A percentile compares a stretch with the other conserved stretches of the same genome.
Evolutionary conservation across 495 filamentous ascomycete genomes (phyloP).

Genomic region (Choiromyces venosus): DNA sequence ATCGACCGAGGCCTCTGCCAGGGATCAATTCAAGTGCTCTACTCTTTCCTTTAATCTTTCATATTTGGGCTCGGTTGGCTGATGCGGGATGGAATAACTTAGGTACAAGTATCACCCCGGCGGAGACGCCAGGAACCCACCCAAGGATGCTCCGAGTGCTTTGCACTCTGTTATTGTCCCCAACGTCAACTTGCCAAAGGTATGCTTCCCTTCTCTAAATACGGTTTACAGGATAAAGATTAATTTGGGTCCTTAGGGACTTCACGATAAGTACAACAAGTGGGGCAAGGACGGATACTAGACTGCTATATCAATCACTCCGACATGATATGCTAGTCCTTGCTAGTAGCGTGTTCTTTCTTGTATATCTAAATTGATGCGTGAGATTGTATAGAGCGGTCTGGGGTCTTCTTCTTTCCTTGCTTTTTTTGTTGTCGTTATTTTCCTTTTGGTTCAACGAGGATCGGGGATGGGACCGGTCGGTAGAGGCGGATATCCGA

Average conservation of each 20-base stretch:
- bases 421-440: not conserved
- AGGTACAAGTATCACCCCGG: conserved; percentile 73
- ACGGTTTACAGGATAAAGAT: conserved; percentile 16
- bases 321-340: not conserved
- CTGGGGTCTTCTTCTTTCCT: not conserved
- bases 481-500: not conserved
- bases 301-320: not conserved
- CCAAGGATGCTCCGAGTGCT: conserved; percentile 86
- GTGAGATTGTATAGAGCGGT: conserved; percentile 23
- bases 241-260: conserved; percentile 53
- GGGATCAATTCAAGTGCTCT: conserved; percentile 67
- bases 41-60: not conserved
- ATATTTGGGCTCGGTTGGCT: not conserved
- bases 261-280: conserved; percentile 97
- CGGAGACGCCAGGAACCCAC: conserved; percentile 66
- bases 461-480: not conserved
- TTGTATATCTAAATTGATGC: conserved; percentile 30
- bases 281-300: conserved; percentile 75
- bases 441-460: not conserved
- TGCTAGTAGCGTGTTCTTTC: conserved; percentile 12
- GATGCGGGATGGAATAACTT: not conserved
- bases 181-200: conserved; percentile 86
- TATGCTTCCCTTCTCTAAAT: conserved; percentile 44
- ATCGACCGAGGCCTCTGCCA: conserved; percentile 45
- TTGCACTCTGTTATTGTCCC: conserved; percentile 90